Evolutionary conservation across 345 rosid species (phyloP).

Genomic region (Sonneratia alba): DNA sequence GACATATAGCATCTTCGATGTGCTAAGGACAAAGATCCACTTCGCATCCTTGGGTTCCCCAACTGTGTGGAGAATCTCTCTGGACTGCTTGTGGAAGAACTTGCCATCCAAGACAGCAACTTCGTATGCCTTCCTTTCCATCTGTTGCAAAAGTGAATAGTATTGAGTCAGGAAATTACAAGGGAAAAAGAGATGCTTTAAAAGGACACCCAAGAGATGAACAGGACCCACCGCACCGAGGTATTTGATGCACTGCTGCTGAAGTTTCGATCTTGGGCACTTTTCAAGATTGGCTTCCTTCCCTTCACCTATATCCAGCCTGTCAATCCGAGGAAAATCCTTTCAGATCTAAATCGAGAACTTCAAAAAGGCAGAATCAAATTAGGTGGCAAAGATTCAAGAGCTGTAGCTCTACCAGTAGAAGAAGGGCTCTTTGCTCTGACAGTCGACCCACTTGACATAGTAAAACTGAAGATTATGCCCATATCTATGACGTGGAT

Average conservation of each 20-base stretch:
- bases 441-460: constrained; percentile 64
- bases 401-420: constrained; percentile 58
- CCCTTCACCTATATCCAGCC: constrained; percentile 98
- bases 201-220: constrained; percentile 1
- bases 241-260: constrained; percentile 85
- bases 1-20: constrained; percentile 61
- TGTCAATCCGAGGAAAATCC: constrained; percentile 20
- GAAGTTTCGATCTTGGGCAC: constrained; percentile 70
- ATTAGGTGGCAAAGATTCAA: constrained; percentile 1
- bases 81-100: constrained; percentile 49
- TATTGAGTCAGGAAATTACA: neutral
- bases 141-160: constrained; percentile 26
- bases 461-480: constrained; percentile 84
- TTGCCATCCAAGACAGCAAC: constrained; percentile 62
- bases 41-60: constrained; percentile 40
- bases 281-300: constrained; percentile 68
- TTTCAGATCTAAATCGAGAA: neutral
- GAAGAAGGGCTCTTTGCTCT: constrained; percentile 92
- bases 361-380: constrained; percentile 6
- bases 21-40: constrained; percentile 91
- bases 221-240: constrained; percentile 64
- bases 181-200: neutral
- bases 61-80: constrained; percentile 52
- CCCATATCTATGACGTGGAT: constrained; percentile 92
- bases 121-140: constrained; percentile 77